Percentiles rank a stretch among this genome's conserved stretches.
Conservation (phyloP, 2,329 filamentous ascomycete genomes). For the Pestalotiopsis sp. region DNA sequence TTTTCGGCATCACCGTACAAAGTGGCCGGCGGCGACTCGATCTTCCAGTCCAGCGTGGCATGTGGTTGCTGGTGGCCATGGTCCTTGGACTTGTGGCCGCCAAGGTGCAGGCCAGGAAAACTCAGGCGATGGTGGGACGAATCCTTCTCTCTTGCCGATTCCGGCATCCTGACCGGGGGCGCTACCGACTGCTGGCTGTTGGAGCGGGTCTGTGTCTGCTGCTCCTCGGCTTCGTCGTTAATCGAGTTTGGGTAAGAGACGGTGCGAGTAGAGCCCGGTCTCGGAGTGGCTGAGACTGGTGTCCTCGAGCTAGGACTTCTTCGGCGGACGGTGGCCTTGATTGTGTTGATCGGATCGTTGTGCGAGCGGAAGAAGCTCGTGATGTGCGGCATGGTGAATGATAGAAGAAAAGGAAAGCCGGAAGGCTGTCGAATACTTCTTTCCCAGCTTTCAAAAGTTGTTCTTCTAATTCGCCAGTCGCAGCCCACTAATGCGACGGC, state of each 20-base stretch:
- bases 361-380: slow-evolving; percentile 58
- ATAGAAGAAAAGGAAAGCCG: slow-evolving; percentile 19
- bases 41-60: slow-evolving; percentile 54
- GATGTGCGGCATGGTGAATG: slow-evolving; percentile 63
- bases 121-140: slow-evolving; percentile 34
- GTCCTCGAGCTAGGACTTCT: slow-evolving; percentile 29
- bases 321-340: slow-evolving; percentile 41
- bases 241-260: slow-evolving; percentile 38
- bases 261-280: slow-evolving; percentile 33
- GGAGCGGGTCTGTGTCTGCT: slow-evolving; percentile 15
- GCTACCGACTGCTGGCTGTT: slow-evolving; percentile 20
- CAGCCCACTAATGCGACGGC: slow-evolving; percentile 6
- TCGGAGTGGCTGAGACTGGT: slow-evolving; percentile 21
- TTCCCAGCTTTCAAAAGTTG: background rate
- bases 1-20: slow-evolving; percentile 75
- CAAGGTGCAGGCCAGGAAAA: slow-evolving; percentile 44
- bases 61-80: slow-evolving; percentile 35
- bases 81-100: slow-evolving; percentile 42
- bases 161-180: slow-evolving; percentile 35
- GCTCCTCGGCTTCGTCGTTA: slow-evolving; percentile 35
- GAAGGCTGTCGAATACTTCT: background rate
- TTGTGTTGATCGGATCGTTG: slow-evolving; percentile 54
- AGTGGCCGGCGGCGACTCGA: slow-evolving; percentile 86
- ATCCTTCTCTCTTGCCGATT: slow-evolving; percentile 41
- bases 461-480: slow-evolving; percentile 14